Evolutionary conservation across 768 basidiomycete species (phyloP).

Genomic region (Cubamyces lactineus): DNA sequence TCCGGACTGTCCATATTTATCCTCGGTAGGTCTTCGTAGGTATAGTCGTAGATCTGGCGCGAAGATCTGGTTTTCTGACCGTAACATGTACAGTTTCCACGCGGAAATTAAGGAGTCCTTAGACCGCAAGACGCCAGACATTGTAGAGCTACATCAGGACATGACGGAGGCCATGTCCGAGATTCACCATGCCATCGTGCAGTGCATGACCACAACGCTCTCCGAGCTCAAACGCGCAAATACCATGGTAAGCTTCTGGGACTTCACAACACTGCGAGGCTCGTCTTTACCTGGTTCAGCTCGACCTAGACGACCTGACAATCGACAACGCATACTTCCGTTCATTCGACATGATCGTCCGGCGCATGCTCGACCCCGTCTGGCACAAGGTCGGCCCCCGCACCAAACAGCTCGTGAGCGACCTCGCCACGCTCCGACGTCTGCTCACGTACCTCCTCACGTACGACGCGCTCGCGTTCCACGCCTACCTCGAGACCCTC

Average conservation of each 20-base stretch:
- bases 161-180: conserved; percentile 88
- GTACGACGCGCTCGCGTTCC: conserved; percentile 90
- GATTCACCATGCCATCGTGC: conserved; percentile 89
- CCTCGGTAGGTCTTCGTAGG: conserved; percentile 63
- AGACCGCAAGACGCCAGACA: conserved; percentile 84
- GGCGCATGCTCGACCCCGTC: conserved; percentile 86
- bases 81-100: conserved; percentile 71
- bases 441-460: conserved; percentile 83
- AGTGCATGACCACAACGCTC: conserved; percentile 91
- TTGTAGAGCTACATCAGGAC: conserved; percentile 87
- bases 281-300: conserved; percentile 46
- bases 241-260: conserved; percentile 50
- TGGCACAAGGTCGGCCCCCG: conserved; percentile 97
- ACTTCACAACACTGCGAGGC: neutral
- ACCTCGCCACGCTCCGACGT: conserved; percentile 82
- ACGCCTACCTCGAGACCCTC: conserved; percentile 89
- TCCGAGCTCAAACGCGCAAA: conserved; percentile 89
- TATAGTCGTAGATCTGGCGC: neutral
- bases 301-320: conserved; percentile 91
- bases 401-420: conserved; percentile 89
- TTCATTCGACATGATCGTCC: conserved; percentile 87
- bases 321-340: conserved; percentile 94
- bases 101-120: conserved; percentile 83
- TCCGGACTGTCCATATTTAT: conserved; percentile 88
- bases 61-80: neutral